These are phyloP conservation scores for Chaetoscypha palmicola DNA, from an alignment of 2,329 filamentous ascomycete genomes.

Conservation along the genomic window DNA sequence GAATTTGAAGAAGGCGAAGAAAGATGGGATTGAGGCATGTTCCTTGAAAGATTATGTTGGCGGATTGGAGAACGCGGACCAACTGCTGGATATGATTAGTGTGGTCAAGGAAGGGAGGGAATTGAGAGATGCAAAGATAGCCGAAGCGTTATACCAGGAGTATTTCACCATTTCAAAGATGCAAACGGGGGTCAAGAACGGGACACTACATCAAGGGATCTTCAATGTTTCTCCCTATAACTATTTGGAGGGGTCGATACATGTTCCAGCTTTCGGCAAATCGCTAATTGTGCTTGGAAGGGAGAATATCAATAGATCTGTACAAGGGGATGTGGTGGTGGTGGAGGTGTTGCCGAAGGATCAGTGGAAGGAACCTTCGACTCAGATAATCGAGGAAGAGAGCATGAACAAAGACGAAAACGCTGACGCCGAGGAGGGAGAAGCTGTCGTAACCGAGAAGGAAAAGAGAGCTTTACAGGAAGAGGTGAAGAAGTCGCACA, in stretches of 20 bases:
- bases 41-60: slow-evolving; percentile 73
- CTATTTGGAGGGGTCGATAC: slow-evolving; percentile 88
- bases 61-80: slow-evolving; percentile 74
- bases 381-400: slow-evolving; percentile 93
- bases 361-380: slow-evolving; percentile 94
- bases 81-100: slow-evolving; percentile 87
- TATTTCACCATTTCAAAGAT: slow-evolving; percentile 85
- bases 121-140: slow-evolving; percentile 54
- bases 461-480: slow-evolving; percentile 85
- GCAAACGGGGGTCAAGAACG: slow-evolving; percentile 86
- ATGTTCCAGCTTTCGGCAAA: slow-evolving; percentile 85
- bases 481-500: slow-evolving; percentile 80
- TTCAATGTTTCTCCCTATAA: slow-evolving; percentile 98
- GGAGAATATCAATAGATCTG: slow-evolving; percentile 91
- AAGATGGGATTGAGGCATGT: slow-evolving; percentile 63
- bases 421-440: slow-evolving; percentile 71
- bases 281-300: slow-evolving; percentile 80
- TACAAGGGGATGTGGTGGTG: slow-evolving; percentile 88
- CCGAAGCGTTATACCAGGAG: slow-evolving; percentile 74
- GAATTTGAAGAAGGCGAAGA: slow-evolving; percentile 74
- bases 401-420: slow-evolving; percentile 88
- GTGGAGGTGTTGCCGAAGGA: slow-evolving; percentile 89
- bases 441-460: slow-evolving; percentile 75
- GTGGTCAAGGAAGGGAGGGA: slow-evolving; percentile 64
- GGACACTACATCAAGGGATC: slow-evolving; percentile 84